Percentiles rank a stretch among this genome's conserved stretches.
These are phyloP conservation scores for Solanum hybrid DNA, from an alignment of 305 asterid species.

Conservation along the genomic window DNA sequence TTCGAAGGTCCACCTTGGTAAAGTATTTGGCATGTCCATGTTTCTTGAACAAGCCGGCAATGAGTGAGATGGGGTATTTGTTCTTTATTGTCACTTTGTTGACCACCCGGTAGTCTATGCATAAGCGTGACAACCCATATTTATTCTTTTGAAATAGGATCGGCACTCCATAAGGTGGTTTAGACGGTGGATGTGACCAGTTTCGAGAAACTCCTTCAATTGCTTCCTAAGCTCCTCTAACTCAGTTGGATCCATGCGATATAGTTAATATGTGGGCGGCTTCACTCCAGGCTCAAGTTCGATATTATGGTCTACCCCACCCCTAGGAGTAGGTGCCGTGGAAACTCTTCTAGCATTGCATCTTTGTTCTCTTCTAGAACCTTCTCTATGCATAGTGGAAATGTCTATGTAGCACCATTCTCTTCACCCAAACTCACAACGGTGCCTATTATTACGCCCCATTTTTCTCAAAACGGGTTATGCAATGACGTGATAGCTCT, in stretches of 20 bases:
- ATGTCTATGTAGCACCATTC: neutral
- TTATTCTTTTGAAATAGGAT: too few relatives aligned
- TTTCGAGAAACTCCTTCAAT: neutral
- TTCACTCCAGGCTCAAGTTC: neutral
- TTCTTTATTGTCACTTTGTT: too few relatives aligned
- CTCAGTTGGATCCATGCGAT: neutral
- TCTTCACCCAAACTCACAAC: neutral
- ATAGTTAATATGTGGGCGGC: neutral
- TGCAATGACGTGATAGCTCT: neutral
- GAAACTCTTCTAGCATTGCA: neutral
- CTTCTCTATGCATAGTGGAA: neutral
- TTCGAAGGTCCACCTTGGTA: neutral
- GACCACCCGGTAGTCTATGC: neutral
- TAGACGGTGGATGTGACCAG: neutral
- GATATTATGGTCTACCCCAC: neutral
- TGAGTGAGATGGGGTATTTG: neutral
- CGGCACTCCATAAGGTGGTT: neutral
- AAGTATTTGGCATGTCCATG: neutral
- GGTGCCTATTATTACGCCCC: neutral
- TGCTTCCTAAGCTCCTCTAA: neutral
- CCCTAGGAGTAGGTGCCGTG: neutral
- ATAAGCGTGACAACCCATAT: neutral
- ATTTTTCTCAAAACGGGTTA: neutral
- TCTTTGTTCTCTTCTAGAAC: neutral
- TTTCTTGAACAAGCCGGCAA: neutral